A percentile compares a stretch with the other conserved stretches of the same genome.
Conservation (phyloP, 1,284 basidiomycete species). For the Leccinum holopus region DNA sequence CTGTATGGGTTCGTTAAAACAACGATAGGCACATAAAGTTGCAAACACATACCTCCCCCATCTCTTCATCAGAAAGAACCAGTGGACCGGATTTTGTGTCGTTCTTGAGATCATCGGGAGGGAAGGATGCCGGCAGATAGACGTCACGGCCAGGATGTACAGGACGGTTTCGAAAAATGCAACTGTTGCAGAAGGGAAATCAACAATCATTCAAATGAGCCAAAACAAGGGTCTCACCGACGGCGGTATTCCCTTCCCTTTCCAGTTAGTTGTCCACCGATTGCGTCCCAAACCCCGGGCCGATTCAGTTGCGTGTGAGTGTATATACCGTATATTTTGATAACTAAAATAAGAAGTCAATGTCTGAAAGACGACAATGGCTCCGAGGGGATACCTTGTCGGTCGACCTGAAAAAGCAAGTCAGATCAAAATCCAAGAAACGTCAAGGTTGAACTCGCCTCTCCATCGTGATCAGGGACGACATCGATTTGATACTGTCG, state of each 20-base stretch:
- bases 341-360: slow-evolving; percentile 36
- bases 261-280: slow-evolving; percentile 45
- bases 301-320: slow-evolving; percentile 59
- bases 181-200: slow-evolving; percentile 35
- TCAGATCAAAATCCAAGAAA: background rate
- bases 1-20: slow-evolving; percentile 31
- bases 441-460: slow-evolving; percentile 37
- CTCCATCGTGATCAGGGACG: slow-evolving; percentile 47
- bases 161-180: slow-evolving; percentile 44
- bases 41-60: slow-evolving; percentile 21
- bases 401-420: slow-evolving; percentile 42
- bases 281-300: slow-evolving; percentile 49
- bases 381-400: slow-evolving; percentile 45
- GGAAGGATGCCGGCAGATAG: slow-evolving; percentile 44
- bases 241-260: slow-evolving; percentile 55
- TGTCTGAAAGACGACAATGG: background rate
- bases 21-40: background rate
- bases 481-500: slow-evolving; percentile 65
- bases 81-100: slow-evolving; percentile 2
- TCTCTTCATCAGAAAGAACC: slow-evolving; percentile 24
- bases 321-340: slow-evolving; percentile 62
- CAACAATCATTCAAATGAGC: background rate
- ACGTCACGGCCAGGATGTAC: slow-evolving; percentile 41
- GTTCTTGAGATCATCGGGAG: slow-evolving; percentile 24
- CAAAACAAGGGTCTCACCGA: slow-evolving; percentile 33